Evolutionary conservation across 805 yeast species (phyloP), one percentile per base, ranked within the genome.

Genomic region (Yamadazyma olivae): DNA sequence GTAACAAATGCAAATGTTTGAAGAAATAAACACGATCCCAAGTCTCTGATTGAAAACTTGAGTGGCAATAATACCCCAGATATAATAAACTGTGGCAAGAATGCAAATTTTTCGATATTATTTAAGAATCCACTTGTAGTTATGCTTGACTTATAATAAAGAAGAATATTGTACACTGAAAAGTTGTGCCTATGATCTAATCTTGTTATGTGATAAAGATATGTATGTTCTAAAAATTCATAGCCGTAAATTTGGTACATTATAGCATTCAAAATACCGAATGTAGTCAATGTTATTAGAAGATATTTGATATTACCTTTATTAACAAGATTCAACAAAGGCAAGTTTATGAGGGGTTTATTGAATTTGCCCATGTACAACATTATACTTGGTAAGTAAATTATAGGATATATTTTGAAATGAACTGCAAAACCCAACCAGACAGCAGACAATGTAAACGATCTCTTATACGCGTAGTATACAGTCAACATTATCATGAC

Each of bases 111-210:
- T 25, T 77, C 77, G 17, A 73, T 60, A n/a, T 39, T 35, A 38
- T 59, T 60, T 1, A 53, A 17, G 5, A 28, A 12, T 6, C 45
- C 43, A 5, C 4, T 17, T 13, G 15, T 24, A 1, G 29, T 32
- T 6, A 40, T 14, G 19, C 68, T 67, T 2, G 89, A 80, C 30
- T 73, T 72, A 53, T 74, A 76, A 56, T 83, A 84, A 27, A 93
- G 64, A 16, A 81, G 64, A 9, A 87, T 64, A 56, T 90, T 85
- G 74, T 90, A 93, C 2, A 90, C 67, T 4, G 96, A 86, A 54
- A 93, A 93, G 59, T 93, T 93, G 61, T 93, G 99, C 32, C 99
- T 76, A 58, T 93, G 99, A 57, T 93, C 99, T 3, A 87, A 59
- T 41, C 99, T 69, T 6, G 76, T 68, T 27, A 91, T 62, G 57